Conservation (phyloP, 1,139 yeast genomes). For the Wickerhamomyces sp. region DNA sequence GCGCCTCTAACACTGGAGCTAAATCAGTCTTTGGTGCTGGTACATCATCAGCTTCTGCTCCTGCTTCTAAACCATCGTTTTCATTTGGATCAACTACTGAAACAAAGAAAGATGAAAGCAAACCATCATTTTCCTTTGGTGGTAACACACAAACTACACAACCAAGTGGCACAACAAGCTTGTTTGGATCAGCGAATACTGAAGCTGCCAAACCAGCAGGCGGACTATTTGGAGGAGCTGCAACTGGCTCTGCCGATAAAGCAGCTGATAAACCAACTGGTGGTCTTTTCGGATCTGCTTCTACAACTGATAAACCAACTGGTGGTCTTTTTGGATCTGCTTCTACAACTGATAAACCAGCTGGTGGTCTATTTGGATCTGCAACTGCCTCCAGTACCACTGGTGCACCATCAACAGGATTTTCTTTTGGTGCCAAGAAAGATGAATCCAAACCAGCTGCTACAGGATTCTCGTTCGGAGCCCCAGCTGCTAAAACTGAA, state of each 20-base stretch:
- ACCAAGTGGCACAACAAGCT: not conserved
- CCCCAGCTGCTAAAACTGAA: too few species aligned
- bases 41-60: not conserved
- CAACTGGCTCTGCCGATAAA: constrained; percentile 2
- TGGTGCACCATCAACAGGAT: too few species aligned
- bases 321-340: constrained; percentile 15
- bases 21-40: not conserved
- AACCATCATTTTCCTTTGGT: constrained; percentile 6
- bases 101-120: not conserved
- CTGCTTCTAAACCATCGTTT: not conserved
- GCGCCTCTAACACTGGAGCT: not conserved
- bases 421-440: constrained; percentile 12
- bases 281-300: constrained; percentile 14
- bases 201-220: not conserved
- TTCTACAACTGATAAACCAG: constrained; percentile 22
- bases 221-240: constrained; percentile 15
- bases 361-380: constrained; percentile 16
- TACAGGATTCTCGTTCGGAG: constrained; percentile 22
- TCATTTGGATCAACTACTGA: constrained; percentile 13
- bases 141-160: not conserved
- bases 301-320: not conserved
- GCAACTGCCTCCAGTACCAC: constrained; percentile 6
- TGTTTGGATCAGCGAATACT: not conserved
- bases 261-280: constrained; percentile 2
- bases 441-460: constrained; percentile 12